Evolutionary conservation across 805 yeast species (phyloP).

Genomic region (Kluyveromyces nonfermentans): DNA sequence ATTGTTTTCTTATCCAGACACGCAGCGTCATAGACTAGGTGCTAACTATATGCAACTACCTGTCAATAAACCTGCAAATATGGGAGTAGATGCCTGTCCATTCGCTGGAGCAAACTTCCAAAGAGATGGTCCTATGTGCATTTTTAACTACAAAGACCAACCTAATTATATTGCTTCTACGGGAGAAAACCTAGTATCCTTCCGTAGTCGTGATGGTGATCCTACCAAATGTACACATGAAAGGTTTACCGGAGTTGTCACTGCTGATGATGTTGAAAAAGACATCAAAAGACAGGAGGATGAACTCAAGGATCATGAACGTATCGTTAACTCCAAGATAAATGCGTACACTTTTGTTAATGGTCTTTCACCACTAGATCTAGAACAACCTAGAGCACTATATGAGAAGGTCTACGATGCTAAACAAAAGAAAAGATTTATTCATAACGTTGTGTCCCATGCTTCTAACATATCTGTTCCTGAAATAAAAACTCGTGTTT

Average conservation of each 20-base stretch:
- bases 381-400: slow-evolving; percentile 39
- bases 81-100: slow-evolving; percentile 15
- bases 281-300: slow-evolving; percentile 24
- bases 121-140: slow-evolving; percentile 55
- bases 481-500: slow-evolving; percentile 30
- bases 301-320: slow-evolving; percentile 29
- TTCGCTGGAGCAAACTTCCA: slow-evolving; percentile 35
- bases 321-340: slow-evolving; percentile 30
- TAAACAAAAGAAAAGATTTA: slow-evolving; percentile 27
- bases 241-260: slow-evolving; percentile 30
- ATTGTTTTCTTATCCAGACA: slow-evolving; percentile 66
- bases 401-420: slow-evolving; percentile 33
- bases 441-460: slow-evolving; percentile 33
- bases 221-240: slow-evolving; percentile 10
- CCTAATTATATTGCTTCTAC: slow-evolving; percentile 44
- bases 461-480: slow-evolving; percentile 28
- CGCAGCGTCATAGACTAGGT: slow-evolving; percentile 71
- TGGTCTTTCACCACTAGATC: slow-evolving; percentile 36
- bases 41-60: slow-evolving; percentile 59
- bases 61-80: slow-evolving; percentile 39
- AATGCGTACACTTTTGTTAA: slow-evolving; percentile 31
- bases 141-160: slow-evolving; percentile 38
- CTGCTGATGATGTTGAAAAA: slow-evolving; percentile 19
- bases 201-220: slow-evolving; percentile 10
- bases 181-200: slow-evolving; percentile 19